Base-by-base conservation (phyloP, 202 grass and related monocot genomes). In the Schoenoplectus tabernaemontani region DNA sequence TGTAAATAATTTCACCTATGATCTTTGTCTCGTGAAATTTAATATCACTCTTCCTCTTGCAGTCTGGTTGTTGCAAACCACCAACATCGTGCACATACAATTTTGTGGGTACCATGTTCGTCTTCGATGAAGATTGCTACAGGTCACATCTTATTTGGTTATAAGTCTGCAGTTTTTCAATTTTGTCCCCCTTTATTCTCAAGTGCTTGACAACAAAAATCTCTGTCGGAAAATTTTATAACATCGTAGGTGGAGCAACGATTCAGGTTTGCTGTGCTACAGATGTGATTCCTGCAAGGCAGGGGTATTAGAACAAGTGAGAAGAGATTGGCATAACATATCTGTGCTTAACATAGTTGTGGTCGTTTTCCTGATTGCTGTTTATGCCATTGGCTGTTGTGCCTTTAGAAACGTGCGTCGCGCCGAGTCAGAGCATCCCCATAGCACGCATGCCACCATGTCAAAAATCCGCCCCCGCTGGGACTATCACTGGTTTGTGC, bases 1-100 rank as follows among this genome's bases (percentile, higher is more conserved):
- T 74, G 24, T 71, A 47, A 71, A 16, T 5, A 71, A 8, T 16
- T 28, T 28, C 22, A 71, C 19, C 42, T 47, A 47, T 48, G 7
- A 71, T 1, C 15, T 46, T 2, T 42, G 42, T 4, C 11, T n/a
- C 19, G 38, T 43, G 33, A 79, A 28, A 63, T 72, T 12, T 10
- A 28, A 22, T 17, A 3, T 72, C 20, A 34, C 30, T 84, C 4
- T 19, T 15, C 41, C 36, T 26, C 4, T 50, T 54, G 59, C 81
- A 88, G 86, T 88, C 86, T 10, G 86, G 86, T 6, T 88, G 86
- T 20, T 88, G 86, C 51, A 88, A 88, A 68, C 86, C 86, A 16
- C 86, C 86, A 12, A 88, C 86, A 9, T 84, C 82, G 16, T 88
- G 86, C 77, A 65, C 58, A 11, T 84, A 87, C 63, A 81, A 30